These are phyloP conservation scores for Wickerhamiella musiphila DNA, from an alignment of 805 yeast species.

Conservation along the genomic window DNA sequence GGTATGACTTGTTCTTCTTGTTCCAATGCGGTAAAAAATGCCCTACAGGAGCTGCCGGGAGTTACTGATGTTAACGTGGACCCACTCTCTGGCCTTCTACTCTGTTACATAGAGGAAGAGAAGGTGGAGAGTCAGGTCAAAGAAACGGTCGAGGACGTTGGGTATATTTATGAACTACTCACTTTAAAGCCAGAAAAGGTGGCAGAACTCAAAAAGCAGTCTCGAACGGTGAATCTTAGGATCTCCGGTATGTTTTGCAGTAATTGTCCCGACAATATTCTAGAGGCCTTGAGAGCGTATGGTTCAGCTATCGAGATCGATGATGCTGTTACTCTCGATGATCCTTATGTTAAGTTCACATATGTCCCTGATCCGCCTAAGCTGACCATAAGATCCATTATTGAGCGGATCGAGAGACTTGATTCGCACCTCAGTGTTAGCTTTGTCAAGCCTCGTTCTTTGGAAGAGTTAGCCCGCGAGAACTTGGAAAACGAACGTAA, in stretches of 20 bases:
- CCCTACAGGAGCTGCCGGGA: conserved; percentile 30
- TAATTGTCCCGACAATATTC: conserved; percentile 46
- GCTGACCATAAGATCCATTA: conserved; percentile 36
- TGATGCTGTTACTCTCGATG: conserved; percentile 34
- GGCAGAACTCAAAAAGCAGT: conserved; percentile 29
- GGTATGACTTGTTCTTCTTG: conserved; percentile 69
- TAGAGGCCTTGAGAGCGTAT: conserved; percentile 30
- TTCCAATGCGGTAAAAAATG: conserved; percentile 33
- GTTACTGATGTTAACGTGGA: conserved; percentile 38
- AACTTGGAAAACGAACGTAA: conserved; percentile 14
- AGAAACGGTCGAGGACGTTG: conserved; percentile 43
- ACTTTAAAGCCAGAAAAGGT: conserved; percentile 29
- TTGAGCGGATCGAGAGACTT: conserved; percentile 31
- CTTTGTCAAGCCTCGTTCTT: conserved; percentile 35
- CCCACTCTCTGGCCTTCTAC: conserved; percentile 42
- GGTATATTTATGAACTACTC: conserved; percentile 42
- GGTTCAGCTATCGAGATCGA: conserved; percentile 42
- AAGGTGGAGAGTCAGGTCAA: conserved; percentile 26
- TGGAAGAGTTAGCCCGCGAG: conserved; percentile 47
- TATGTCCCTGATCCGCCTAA: conserved; percentile 42
- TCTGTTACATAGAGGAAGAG: conserved; percentile 32
- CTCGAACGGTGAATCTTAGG: conserved; percentile 39
- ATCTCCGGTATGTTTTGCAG: conserved; percentile 55
- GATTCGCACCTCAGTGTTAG: conserved; percentile 33
- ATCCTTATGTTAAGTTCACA: conserved; percentile 46